These are phyloP conservation scores for Hypoxylon perforatum DNA, from an alignment of 495 filamentous ascomycete genomes.

Conservation along the genomic window DNA sequence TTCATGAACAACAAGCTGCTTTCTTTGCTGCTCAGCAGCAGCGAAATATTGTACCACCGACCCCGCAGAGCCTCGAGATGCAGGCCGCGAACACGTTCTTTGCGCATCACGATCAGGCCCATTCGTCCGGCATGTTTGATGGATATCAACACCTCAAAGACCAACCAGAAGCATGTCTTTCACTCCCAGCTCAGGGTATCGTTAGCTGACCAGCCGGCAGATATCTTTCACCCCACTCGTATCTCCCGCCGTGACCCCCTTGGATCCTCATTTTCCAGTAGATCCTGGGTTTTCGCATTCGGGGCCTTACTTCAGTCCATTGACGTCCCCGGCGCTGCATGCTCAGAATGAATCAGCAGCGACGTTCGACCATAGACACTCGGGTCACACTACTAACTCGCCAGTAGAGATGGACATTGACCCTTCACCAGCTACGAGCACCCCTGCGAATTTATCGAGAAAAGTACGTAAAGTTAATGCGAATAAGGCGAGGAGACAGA, in stretches of 20 bases:
- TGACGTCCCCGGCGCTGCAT: conserved; percentile 91
- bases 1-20: conserved; percentile 65
- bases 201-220: conserved; percentile 57
- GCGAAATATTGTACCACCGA: conserved; percentile 80
- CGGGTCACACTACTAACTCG: conserved; percentile 53
- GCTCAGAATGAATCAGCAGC: conserved; percentile 71
- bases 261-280: conserved; percentile 82
- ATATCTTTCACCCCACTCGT: conserved; percentile 94
- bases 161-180: conserved; percentile 77
- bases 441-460: conserved; percentile 55
- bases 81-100: conserved; percentile 77
- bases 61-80: conserved; percentile 91
- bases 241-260: conserved; percentile 92
- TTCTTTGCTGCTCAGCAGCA: conserved; percentile 66
- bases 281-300: conserved; percentile 84
- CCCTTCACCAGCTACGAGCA: conserved; percentile 48
- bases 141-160: conserved; percentile 75
- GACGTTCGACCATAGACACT: conserved; percentile 54
- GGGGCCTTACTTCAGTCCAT: conserved; percentile 91
- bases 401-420: conserved; percentile 60
- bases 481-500: conserved; percentile 59
- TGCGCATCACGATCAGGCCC: conserved; percentile 61
- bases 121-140: conserved; percentile 46
- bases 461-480: conserved; percentile 60
- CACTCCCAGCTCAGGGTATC: conserved; percentile 13